Conservation (phyloP, 805 yeast species). For the Blastobotrys terrestris region DNA sequence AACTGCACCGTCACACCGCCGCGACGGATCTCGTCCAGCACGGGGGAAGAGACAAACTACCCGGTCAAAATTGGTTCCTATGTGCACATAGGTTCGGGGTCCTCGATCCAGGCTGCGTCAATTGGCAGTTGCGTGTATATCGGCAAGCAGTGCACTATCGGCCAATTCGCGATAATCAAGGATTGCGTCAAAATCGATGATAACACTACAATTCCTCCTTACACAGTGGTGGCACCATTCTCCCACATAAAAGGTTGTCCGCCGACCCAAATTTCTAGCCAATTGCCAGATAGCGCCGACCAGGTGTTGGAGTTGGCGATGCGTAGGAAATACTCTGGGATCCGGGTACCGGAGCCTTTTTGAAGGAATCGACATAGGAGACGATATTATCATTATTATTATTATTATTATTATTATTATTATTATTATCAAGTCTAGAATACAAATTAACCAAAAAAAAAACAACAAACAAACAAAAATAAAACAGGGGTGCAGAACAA, state of each 20-base stretch:
- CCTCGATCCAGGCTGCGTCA: conserved; percentile 32
- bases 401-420: neutral
- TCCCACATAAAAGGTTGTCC: conserved; percentile 28
- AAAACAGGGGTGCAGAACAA: neutral
- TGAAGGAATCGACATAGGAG: too few relatives aligned
- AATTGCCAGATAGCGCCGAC: conserved; percentile 29
- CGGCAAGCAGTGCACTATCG: conserved; percentile 31
- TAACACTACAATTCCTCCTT: conserved; percentile 29
- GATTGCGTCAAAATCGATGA: conserved; percentile 34
- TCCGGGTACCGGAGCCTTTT: conserved; percentile 11
- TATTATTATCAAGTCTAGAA: neutral
- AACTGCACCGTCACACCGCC: conserved; percentile 30
- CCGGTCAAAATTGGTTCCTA: conserved; percentile 34
- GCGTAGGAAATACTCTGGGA: conserved; percentile 25
- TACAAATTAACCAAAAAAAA: neutral
- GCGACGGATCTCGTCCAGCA: conserved; percentile 10
- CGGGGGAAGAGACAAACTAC: conserved; percentile 18
- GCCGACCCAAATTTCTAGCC: conserved; percentile 16
- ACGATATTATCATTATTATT: neutral
- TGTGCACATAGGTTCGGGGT: conserved; percentile 31
- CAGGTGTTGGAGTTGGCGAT: conserved; percentile 28
- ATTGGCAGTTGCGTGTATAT: conserved; percentile 34
- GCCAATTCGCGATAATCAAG: conserved; percentile 31
- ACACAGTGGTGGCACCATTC: conserved; percentile 32
- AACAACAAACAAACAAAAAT: neutral